These are phyloP conservation scores for Ustilago tritici DNA, from an alignment of 1,284 basidiomycete species.

Conservation along the genomic window DNA sequence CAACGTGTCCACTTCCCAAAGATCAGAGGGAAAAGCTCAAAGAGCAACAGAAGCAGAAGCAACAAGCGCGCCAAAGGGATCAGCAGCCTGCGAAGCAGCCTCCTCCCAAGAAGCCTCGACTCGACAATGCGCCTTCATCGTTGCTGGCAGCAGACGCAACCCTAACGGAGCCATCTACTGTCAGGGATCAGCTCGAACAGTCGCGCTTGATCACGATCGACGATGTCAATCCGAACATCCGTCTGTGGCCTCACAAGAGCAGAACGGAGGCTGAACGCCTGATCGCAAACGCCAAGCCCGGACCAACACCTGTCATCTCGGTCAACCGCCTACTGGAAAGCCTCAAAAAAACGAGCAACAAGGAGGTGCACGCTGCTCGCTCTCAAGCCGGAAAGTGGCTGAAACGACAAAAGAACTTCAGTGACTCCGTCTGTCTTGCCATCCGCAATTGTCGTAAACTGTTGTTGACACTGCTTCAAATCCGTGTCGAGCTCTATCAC, in stretches of 20 bases:
- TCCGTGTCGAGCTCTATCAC: conserved; percentile 15
- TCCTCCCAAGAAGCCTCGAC: conserved; percentile 12
- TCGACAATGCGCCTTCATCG: not conserved
- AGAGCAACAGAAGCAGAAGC: conserved; percentile 11
- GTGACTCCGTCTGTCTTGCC: conserved; percentile 1
- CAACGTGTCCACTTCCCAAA: not conserved
- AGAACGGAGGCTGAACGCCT: not conserved
- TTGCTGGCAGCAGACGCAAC: not conserved
- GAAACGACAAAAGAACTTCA: not conserved
- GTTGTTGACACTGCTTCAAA: conserved; percentile 1
- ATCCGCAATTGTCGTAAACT: not conserved
- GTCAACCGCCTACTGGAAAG: not conserved
- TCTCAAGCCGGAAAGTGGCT: not conserved
- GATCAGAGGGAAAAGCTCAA: conserved; percentile 13
- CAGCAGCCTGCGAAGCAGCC: conserved; percentile 1
- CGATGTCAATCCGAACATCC: conserved; percentile 11
- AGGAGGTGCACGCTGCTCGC: conserved; percentile 5
- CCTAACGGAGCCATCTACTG: not conserved
- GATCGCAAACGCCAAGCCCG: not conserved
- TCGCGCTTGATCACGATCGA: conserved; percentile 5
- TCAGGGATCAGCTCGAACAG: not conserved
- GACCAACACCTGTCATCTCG: not conserved
- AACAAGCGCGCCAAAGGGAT: not conserved
- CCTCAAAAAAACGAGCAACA: no score
- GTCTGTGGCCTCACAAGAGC: conserved; percentile 2